These are phyloP conservation scores for Lumnitzera littorea DNA, from an alignment of 345 rosid species.

Conservation along the genomic window DNA sequence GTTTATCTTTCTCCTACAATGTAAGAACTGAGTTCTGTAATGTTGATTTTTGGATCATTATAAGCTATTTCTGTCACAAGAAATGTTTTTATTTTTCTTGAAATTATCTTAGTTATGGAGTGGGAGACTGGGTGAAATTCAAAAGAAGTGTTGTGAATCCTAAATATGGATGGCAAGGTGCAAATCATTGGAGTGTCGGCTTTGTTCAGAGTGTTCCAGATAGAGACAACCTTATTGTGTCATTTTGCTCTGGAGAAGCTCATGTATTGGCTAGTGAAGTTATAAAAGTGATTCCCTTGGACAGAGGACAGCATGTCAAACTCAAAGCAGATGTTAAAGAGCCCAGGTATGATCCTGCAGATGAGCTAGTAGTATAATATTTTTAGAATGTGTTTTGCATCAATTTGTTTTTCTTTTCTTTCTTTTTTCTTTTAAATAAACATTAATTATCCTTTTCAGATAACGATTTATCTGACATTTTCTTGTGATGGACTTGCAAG, in stretches of 20 bases:
- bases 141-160: slow-evolving; percentile 70
- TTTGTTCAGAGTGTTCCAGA: slow-evolving; percentile 83
- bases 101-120: slow-evolving; percentile 53
- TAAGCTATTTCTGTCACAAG: not conserved
- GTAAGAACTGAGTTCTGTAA: slow-evolving; percentile 35
- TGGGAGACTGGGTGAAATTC: slow-evolving; percentile 97
- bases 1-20: slow-evolving; percentile 80
- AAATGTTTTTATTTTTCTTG: not conserved
- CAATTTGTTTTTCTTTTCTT: no score
- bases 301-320: slow-evolving; percentile 91
- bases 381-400: no score
- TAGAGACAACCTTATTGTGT: slow-evolving; percentile 61
- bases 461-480: no score
- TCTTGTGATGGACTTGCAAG: no score
- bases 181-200: slow-evolving; percentile 81
- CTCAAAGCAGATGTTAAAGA: slow-evolving; percentile 70
- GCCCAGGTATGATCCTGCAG: slow-evolving; percentile 64
- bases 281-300: slow-evolving; percentile 81
- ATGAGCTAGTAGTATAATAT: slow-evolving; percentile 1
- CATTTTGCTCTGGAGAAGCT: slow-evolving; percentile 91
- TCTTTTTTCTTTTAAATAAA: no score
- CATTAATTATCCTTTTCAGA: no score
- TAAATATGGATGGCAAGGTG: slow-evolving; percentile 91
- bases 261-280: slow-evolving; percentile 80
- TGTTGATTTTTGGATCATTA: not conserved